phyloP scores from a whole-genome alignment of 352 stramenopile genomes.

The Phytophthora colocasiae region DNA sequence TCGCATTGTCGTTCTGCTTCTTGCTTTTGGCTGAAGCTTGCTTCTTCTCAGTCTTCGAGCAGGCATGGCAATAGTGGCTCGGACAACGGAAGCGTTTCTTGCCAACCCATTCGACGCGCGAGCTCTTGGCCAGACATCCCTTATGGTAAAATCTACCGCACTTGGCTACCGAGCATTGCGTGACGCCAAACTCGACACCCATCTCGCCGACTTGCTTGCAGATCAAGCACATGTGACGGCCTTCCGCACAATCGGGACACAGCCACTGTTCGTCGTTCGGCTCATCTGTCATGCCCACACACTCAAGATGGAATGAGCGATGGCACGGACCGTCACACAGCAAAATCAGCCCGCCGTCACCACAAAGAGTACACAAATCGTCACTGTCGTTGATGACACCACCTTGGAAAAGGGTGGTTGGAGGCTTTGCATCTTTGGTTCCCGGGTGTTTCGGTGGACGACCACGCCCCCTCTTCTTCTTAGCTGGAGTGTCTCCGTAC shows the following conservation, averaged over 20 bases:
- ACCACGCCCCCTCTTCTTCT: slow-evolving; percentile 40
- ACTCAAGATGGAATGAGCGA: slow-evolving; percentile 94
- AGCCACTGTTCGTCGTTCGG: slow-evolving; percentile 90
- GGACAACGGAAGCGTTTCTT: slow-evolving; percentile 92
- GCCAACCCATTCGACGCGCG: slow-evolving; percentile 86
- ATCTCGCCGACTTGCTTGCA: slow-evolving; percentile 93
- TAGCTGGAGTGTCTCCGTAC: slow-evolving; percentile 43
- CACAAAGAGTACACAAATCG: slow-evolving; percentile 92
- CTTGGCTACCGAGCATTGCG: slow-evolving; percentile 91
- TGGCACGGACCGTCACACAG: slow-evolving; percentile 93
- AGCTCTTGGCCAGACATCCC: slow-evolving; percentile 77
- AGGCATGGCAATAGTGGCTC: slow-evolving; percentile 91
- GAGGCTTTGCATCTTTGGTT: slow-evolving; percentile 9
- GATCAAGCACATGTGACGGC: slow-evolving; percentile 92
- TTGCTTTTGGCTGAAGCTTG: slow-evolving; percentile 47
- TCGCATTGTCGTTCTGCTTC: slow-evolving; percentile 34
- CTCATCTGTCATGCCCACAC: slow-evolving; percentile 86
- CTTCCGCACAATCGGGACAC: slow-evolving; percentile 89
- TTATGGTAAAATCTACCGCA: slow-evolving; percentile 95
- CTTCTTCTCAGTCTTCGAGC: slow-evolving; percentile 38
- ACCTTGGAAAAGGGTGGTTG: slow-evolving; percentile 48
- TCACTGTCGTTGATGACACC: slow-evolving; percentile 86
- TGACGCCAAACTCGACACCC: slow-evolving; percentile 90
- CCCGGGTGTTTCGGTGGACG: slow-evolving; percentile 45
- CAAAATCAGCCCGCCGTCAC: slow-evolving; percentile 91